A percentile compares a stretch with the other conserved stretches of the same genome.
Evolutionary conservation across 345 rosid species (phyloP).

Genomic region (Salix brachista): DNA sequence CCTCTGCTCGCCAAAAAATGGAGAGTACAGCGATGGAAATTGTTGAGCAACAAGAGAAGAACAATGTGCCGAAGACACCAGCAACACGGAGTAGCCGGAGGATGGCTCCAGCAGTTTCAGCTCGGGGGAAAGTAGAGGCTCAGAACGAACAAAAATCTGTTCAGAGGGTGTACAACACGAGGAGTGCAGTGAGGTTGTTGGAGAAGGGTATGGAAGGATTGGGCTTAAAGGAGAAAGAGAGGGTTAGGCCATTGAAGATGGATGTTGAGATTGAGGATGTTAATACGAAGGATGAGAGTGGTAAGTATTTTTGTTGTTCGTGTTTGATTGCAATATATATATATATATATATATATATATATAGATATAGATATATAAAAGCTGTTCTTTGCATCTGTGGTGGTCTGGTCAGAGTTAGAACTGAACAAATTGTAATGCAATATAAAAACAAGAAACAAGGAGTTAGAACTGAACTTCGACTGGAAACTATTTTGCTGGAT

Average conservation of each 20-base stretch:
- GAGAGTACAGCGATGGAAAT: slow-evolving; percentile 2
- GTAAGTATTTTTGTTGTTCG: slow-evolving; percentile 27
- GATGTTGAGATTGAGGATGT: slow-evolving; percentile 25
- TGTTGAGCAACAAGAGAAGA: slow-evolving; percentile 9
- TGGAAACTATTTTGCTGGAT: not conserved
- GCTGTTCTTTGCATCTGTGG: not conserved
- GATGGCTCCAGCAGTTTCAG: slow-evolving; percentile 15
- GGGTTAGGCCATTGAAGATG: slow-evolving; percentile 15
- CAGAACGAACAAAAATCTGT: slow-evolving; percentile 27
- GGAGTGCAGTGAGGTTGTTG: slow-evolving; percentile 64
- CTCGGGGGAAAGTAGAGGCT: slow-evolving; percentile 15
- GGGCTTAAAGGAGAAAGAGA: slow-evolving; percentile 44
- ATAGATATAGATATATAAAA: not conserved
- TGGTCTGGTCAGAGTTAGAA: not conserved
- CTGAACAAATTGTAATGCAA: not conserved
- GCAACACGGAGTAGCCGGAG: slow-evolving; percentile 12
- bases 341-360: too few species aligned
- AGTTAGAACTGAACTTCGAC: not conserved
- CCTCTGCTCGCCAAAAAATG: slow-evolving; percentile 21
- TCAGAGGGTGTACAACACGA: slow-evolving; percentile 51
- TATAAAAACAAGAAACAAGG: not conserved
- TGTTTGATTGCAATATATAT: not conserved
- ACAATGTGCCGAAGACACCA: slow-evolving; percentile 21
- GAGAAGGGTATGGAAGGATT: slow-evolving; percentile 56
- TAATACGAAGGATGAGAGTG: slow-evolving; percentile 23